Base-by-base conservation (phyloP, 805 yeast genomes). In the Sugiyamaella lignohabitans region DNA sequence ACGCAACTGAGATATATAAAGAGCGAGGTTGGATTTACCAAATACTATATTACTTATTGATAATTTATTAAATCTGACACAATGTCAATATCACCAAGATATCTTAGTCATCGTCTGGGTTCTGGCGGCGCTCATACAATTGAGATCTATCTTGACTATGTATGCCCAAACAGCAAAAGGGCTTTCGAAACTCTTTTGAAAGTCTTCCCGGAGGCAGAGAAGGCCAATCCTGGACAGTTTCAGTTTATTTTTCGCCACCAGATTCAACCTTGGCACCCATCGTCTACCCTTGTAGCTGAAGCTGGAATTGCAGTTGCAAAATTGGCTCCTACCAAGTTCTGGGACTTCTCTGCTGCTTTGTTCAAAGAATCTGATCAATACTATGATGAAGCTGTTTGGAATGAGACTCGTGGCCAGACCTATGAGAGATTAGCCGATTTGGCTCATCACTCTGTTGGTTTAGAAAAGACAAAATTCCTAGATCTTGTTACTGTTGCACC, bases 211-310 rank as follows among this genome's bases (percentile, higher is more conserved):
- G 51, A 59, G 23, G 64, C 81, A 40, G 69, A 73, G 42, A 52
- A 62, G 24, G 65, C 70, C 45, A 65, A 69, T 43, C 75, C 80
- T 1, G 71, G 71, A 48, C 62, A 74, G 50, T 76, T 82, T 55
- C 76, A 78, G 53, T 73, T 85, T 51, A 75, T 79, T 8, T 78
- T 82, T 62, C 74, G 80, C 51, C 82, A 85, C 58, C 87, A 82
- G 36, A 71, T 84, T n/a, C 96, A 87, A 68, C 93, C 94, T 54
- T 87, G 95, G 95, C 96, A 87, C 62, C 82, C 89, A 38, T 77
- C 79, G 47, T 81, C 91, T 1, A 74, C 77, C 3, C 64, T 78
- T 32, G 68, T 79, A 35, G 82, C 83, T 60, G 95, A 87, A 59
- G 83, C 84, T 37, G 73, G 84, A 0, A 62, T 87, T 21, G 88